Percentiles rank a stretch among this genome's conserved stretches.
phyloP scores from a whole-genome alignment of 2,329 filamentous ascomycete genomes.

The Diaporthe sp. region DNA sequence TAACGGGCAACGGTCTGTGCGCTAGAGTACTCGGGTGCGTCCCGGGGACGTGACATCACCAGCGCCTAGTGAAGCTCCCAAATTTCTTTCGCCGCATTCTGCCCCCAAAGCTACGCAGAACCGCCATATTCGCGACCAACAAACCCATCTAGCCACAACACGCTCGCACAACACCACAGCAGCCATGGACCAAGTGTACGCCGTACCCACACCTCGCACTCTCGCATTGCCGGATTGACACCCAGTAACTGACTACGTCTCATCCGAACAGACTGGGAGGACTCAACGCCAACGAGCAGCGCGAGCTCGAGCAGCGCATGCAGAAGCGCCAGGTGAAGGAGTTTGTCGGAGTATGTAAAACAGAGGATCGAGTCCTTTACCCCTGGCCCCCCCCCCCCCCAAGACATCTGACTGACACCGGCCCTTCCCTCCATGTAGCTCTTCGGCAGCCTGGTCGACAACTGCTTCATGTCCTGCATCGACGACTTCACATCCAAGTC shows the following conservation, averaged over 20 bases:
- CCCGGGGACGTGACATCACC: conserved; percentile 23
- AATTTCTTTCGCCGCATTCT: conserved; percentile 22
- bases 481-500: conserved; percentile 99
- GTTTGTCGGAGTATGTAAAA: conserved; percentile 88
- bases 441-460: conserved; percentile 79
- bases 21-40: neutral
- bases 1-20: conserved; percentile 6
- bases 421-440: conserved; percentile 55
- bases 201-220: neutral
- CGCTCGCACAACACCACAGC: neutral
- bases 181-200: conserved; percentile 41
- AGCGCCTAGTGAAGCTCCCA: conserved; percentile 26
- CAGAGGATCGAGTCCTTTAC: neutral
- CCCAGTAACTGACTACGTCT: conserved; percentile 24
- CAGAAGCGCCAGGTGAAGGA: conserved; percentile 99
- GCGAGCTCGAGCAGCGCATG: conserved; percentile 93
- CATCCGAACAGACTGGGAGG: conserved; percentile 45
- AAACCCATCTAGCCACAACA: neutral
- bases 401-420: neutral
- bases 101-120: neutral
- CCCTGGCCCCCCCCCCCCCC: neutral
- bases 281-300: conserved; percentile 85
- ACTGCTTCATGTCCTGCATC: conserved; percentile 97
- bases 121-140: conserved; percentile 6
- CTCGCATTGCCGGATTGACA: neutral